Percentiles rank a stretch among this genome's conserved stretches.
phyloP scores from a whole-genome alignment of 2,329 filamentous ascomycete species.

The Hypoxylon sp. region DNA sequence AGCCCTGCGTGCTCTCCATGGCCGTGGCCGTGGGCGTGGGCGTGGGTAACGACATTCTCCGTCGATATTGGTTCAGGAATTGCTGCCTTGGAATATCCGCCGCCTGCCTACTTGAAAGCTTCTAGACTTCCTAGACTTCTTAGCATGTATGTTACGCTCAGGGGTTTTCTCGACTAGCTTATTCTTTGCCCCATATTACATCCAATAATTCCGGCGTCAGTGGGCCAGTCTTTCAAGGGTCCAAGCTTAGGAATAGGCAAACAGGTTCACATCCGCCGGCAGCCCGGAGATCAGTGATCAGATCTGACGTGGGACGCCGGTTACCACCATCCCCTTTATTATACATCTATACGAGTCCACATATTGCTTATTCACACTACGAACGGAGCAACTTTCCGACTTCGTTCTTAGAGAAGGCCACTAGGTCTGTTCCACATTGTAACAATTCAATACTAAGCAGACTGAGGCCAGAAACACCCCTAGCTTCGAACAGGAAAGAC shows the following conservation, averaged over 20 bases:
- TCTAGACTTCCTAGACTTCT: slow-evolving; percentile 14
- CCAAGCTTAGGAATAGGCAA: slow-evolving; percentile 14
- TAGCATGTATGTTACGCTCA: slow-evolving; percentile 15
- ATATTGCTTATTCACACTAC: slow-evolving; percentile 12
- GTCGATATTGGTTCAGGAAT: slow-evolving; percentile 31
- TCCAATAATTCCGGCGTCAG: slow-evolving; percentile 29
- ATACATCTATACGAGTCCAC: slow-evolving; percentile 20
- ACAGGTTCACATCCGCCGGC: slow-evolving; percentile 25
- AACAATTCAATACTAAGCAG: slow-evolving; percentile 1
- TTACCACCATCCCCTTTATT: slow-evolving; percentile 37
- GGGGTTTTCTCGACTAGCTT: slow-evolving; percentile 30
- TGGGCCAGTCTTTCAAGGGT: slow-evolving; percentile 33
- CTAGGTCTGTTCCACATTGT: background rate
- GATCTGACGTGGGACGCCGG: slow-evolving; percentile 40
- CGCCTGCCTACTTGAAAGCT: slow-evolving; percentile 13
- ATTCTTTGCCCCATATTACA: slow-evolving; percentile 18
- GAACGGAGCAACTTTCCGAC: slow-evolving; percentile 26
- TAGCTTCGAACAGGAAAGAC: slow-evolving; percentile 1
- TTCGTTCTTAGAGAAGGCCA: background rate
- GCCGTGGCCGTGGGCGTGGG: background rate
- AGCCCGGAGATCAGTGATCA: slow-evolving; percentile 40
- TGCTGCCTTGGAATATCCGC: slow-evolving; percentile 20
- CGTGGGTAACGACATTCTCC: slow-evolving; percentile 23
- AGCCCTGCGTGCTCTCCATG: slow-evolving; percentile 17
- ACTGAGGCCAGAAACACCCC: background rate